A percentile compares a stretch with the other conserved stretches of the same genome.
Evolutionary conservation across 1,284 basidiomycete species (phyloP).

Genomic region (Coniophora puteana): DNA sequence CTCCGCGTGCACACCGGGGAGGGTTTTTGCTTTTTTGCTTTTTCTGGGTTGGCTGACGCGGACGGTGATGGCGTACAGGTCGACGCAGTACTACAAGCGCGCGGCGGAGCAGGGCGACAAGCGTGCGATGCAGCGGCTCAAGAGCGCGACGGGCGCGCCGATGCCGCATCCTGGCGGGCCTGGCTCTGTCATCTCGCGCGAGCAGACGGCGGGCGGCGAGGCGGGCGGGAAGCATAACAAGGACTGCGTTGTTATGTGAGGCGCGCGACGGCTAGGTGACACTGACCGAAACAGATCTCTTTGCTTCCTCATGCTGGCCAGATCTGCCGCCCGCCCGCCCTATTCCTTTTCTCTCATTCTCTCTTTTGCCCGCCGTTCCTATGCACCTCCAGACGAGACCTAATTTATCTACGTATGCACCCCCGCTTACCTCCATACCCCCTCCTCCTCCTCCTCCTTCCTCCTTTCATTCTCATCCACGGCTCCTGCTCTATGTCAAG

Average conservation of each 20-base stretch:
- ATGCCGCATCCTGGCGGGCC: constrained; percentile 56
- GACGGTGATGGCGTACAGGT: constrained; percentile 36
- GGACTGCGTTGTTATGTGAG: constrained; percentile 84
- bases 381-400: no score
- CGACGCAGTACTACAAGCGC: constrained; percentile 82
- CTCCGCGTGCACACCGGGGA: constrained; percentile 2
- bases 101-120: constrained; percentile 96
- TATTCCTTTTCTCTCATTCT: no score
- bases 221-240: constrained; percentile 58
- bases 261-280: no score
- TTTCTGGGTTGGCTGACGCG: constrained; percentile 7
- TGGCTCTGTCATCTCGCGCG: constrained; percentile 54
- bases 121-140: constrained; percentile 86
- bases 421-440: no score
- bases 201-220: constrained; percentile 34
- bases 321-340: no score
- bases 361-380: no score
- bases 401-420: no score
- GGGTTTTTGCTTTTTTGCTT: constrained; percentile 1
- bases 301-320: no score
- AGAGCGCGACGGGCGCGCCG: constrained; percentile 53
- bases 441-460: no score
- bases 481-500: no score
- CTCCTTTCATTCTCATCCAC: no score
- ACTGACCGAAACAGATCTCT: no score